phyloP scores from a whole-genome alignment of 1,284 basidiomycete genomes.

The Ustilago hordei region DNA sequence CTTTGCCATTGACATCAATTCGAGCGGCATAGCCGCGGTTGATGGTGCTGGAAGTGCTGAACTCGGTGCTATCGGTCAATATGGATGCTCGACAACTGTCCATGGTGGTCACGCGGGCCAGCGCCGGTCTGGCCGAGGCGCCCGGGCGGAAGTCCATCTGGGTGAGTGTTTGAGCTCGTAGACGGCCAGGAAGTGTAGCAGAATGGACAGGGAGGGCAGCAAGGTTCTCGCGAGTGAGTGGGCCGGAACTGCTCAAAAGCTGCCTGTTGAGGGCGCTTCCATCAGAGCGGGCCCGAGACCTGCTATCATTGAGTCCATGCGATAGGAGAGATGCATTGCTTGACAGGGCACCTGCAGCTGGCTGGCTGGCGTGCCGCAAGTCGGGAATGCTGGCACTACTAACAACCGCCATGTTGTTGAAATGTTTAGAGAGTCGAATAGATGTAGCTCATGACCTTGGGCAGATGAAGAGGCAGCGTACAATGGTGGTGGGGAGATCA shows the following conservation, averaged over 20 bases:
- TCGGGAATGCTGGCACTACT: slow-evolving; percentile 19
- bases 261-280: not conserved
- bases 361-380: slow-evolving; percentile 11
- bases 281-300: slow-evolving; percentile 17
- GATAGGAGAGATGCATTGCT: slow-evolving; percentile 12
- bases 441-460: slow-evolving; percentile 14
- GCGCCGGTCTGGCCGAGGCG: slow-evolving; percentile 6
- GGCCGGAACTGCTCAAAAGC: slow-evolving; percentile 9
- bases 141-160: slow-evolving; percentile 8
- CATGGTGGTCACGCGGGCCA: slow-evolving; percentile 33
- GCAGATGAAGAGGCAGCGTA: not conserved
- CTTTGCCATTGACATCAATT: slow-evolving; percentile 52
- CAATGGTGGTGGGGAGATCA: not conserved
- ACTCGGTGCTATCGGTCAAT: slow-evolving; percentile 47
- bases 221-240: slow-evolving; percentile 38
- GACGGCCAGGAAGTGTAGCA: slow-evolving; percentile 22
- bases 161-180: slow-evolving; percentile 19
- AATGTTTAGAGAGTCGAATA: slow-evolving; percentile 9
- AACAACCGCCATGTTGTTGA: slow-evolving; percentile 35
- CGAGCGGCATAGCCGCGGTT: slow-evolving; percentile 51
- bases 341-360: slow-evolving; percentile 11
- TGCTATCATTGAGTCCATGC: slow-evolving; percentile 5
- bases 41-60: slow-evolving; percentile 55
- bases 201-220: slow-evolving; percentile 22
- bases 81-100: slow-evolving; percentile 45